A percentile compares a stretch with the other conserved stretches of the same genome.
These are phyloP conservation scores for Elongisporangium senticosum DNA, from an alignment of 352 stramenopile genomes.

Conservation along the genomic window DNA sequence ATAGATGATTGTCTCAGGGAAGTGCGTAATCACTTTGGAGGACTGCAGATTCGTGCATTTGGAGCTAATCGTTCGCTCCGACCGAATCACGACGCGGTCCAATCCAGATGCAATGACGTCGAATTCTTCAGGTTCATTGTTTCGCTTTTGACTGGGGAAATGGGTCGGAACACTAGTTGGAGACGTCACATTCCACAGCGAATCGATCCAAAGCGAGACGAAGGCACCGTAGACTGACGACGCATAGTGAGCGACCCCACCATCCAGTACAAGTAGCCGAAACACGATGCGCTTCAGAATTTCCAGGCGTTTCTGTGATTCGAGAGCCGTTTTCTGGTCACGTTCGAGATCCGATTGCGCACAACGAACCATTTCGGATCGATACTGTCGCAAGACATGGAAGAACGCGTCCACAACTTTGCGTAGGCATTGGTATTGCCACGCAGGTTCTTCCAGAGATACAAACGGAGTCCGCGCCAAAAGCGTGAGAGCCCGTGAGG, in stretches of 20 bases:
- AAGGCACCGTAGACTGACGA: constrained; percentile 70
- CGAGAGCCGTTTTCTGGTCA: constrained; percentile 4
- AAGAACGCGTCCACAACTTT: constrained; percentile 59
- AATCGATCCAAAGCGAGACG: constrained; percentile 60
- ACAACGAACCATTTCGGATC: constrained; percentile 26
- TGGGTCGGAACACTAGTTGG: constrained; percentile 71
- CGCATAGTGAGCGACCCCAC: constrained; percentile 58
- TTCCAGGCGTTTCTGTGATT: constrained; percentile 23
- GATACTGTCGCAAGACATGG: constrained; percentile 43
- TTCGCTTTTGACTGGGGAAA: constrained; percentile 45
- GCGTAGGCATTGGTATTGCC: constrained; percentile 67
- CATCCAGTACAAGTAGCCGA: constrained; percentile 41
- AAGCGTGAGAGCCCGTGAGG: constrained; percentile 37
- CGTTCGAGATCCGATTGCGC: constrained; percentile 7
- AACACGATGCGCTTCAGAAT: constrained; percentile 44
- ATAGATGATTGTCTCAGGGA: constrained; percentile 49
- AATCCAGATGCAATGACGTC: constrained; percentile 2
- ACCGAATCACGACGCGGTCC: constrained; percentile 49
- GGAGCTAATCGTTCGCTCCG: constrained; percentile 73
- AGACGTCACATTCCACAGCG: constrained; percentile 47
- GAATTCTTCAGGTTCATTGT: constrained; percentile 7
- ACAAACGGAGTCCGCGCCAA: constrained; percentile 48
- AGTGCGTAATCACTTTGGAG: constrained; percentile 65
- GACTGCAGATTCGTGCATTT: constrained; percentile 79
- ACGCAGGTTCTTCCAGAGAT: constrained; percentile 61